Conservation (phyloP, 352 stramenopile genomes). For the Lagenidium sp. region DNA sequence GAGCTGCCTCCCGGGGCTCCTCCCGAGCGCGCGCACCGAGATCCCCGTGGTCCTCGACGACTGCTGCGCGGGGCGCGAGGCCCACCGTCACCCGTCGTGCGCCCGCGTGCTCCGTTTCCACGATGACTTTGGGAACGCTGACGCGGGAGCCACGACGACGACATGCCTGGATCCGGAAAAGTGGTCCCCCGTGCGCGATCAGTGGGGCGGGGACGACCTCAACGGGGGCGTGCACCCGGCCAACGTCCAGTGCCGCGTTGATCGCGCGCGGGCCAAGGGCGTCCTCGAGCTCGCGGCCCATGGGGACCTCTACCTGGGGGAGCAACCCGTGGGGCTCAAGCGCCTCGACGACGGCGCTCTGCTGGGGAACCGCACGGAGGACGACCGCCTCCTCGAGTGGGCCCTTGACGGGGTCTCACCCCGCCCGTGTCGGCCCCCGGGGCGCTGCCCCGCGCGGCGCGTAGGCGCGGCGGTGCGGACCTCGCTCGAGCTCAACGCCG, state of each 20-base stretch:
- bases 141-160: too few relatives aligned
- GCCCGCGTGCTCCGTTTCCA: conserved; percentile 37
- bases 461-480: conserved; percentile 51
- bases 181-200: conserved; percentile 31
- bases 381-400: conserved; percentile 45
- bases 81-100: conserved; percentile 30
- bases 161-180: conserved; percentile 32
- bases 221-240: conserved; percentile 50
- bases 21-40: conserved; percentile 22
- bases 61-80: conserved; percentile 41
- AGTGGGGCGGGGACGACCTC: conserved; percentile 48
- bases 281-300: conserved; percentile 38
- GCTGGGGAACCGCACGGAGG: conserved; percentile 18
- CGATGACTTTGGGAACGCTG: conserved; percentile 37
- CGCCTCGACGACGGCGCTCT: conserved; percentile 10
- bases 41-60: conserved; percentile 24
- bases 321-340: conserved; percentile 20
- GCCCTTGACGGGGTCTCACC: conserved; percentile 30
- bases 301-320: conserved; percentile 35
- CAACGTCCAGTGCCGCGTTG: conserved; percentile 34
- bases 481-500: conserved; percentile 26
- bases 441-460: conserved; percentile 28
- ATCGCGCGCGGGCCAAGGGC: conserved; percentile 17
- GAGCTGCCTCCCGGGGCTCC: conserved; percentile 44
- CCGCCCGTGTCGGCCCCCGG: conserved; percentile 28